Evolutionary conservation across 805 yeast species (phyloP).

Genomic region (Jamesozyma piceae): DNA sequence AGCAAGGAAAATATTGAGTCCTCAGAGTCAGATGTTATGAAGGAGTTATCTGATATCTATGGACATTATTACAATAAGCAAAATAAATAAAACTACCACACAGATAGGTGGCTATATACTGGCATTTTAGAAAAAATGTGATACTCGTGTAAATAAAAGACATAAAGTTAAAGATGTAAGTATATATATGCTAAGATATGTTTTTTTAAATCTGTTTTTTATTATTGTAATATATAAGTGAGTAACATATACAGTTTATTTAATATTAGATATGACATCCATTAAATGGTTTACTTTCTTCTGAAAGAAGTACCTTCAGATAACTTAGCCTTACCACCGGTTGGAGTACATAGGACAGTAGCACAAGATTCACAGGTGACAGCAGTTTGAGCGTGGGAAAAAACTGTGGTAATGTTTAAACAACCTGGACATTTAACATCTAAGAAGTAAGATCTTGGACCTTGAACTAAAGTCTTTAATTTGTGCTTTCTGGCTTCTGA

Average conservation of each 20-base stretch:
- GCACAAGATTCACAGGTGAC: conserved; percentile 99
- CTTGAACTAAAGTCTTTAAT: conserved; percentile 92
- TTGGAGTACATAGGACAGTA: conserved; percentile 95
- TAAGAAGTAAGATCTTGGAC: conserved; percentile 99
- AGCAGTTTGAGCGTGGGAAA: conserved; percentile 99
- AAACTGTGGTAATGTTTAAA: conserved; percentile 96
- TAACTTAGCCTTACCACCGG: conserved; percentile 99
- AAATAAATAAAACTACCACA: neutral
- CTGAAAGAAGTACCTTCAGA: conserved; percentile 99
- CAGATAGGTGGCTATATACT: neutral
- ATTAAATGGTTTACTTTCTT: conserved; percentile 65
- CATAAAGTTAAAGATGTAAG: too few relatives aligned
- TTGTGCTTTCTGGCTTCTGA: conserved; percentile 96
- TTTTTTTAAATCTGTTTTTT: conserved; percentile 4
- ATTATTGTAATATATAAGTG: conserved; percentile 6
- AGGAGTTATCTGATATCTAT: conserved; percentile 7
- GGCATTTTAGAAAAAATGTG: too few relatives aligned
- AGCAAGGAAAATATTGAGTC: conserved; percentile 1
- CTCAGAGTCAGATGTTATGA: neutral
- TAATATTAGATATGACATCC: conserved; percentile 1
- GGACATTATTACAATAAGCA: conserved; percentile 7
- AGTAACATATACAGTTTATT: conserved; percentile 10
- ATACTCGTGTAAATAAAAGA: conserved; percentile 1
- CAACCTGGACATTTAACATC: conserved; percentile 99
- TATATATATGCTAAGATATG: too few relatives aligned